Evolutionary conservation across 345 rosid genomes (phyloP).

Genomic region (Carallia pectinifolia): DNA sequence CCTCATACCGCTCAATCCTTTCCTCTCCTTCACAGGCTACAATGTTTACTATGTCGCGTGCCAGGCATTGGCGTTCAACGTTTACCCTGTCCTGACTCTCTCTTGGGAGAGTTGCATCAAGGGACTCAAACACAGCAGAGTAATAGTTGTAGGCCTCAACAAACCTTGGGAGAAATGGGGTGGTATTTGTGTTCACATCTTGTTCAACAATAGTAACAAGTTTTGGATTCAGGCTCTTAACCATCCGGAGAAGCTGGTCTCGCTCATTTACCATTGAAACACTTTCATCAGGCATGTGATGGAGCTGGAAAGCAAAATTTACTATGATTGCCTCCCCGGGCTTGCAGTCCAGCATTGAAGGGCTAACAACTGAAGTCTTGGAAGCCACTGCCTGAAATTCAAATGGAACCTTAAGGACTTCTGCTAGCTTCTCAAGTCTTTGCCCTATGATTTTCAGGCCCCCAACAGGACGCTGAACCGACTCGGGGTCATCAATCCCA

Average conservation of each 20-base stretch:
- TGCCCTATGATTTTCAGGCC: slow-evolving; percentile 75
- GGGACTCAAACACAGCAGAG: slow-evolving; percentile 82
- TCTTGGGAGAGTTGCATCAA: slow-evolving; percentile 79
- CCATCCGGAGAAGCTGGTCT: slow-evolving; percentile 87
- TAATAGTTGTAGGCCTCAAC: slow-evolving; percentile 83
- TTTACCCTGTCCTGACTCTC: slow-evolving; percentile 95
- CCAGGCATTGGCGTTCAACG: slow-evolving; percentile 90
- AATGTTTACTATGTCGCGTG: slow-evolving; percentile 87
- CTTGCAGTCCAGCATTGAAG: slow-evolving; percentile 53
- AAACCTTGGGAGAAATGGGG: slow-evolving; percentile 80
- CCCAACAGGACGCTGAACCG: slow-evolving; percentile 80
- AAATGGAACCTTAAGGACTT: slow-evolving; percentile 58
- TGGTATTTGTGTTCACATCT: slow-evolving; percentile 88
- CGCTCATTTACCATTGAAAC: slow-evolving; percentile 88
- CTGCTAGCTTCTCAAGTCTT: slow-evolving; percentile 77
- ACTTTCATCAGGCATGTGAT: slow-evolving; percentile 99
- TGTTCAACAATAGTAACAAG: slow-evolving; percentile 93
- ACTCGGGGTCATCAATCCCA: slow-evolving; percentile 94
- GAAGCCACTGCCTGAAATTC: slow-evolving; percentile 70
- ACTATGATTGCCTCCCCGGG: slow-evolving; percentile 76
- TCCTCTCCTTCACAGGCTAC: slow-evolving; percentile 97
- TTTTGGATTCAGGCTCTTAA: slow-evolving; percentile 79
- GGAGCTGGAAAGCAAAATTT: slow-evolving; percentile 95
- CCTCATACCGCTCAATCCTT: slow-evolving; percentile 83
- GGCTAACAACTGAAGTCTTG: slow-evolving; percentile 62